phyloP scores from a whole-genome alignment of 179 eudicot species.

The Silene noctiflora region DNA sequence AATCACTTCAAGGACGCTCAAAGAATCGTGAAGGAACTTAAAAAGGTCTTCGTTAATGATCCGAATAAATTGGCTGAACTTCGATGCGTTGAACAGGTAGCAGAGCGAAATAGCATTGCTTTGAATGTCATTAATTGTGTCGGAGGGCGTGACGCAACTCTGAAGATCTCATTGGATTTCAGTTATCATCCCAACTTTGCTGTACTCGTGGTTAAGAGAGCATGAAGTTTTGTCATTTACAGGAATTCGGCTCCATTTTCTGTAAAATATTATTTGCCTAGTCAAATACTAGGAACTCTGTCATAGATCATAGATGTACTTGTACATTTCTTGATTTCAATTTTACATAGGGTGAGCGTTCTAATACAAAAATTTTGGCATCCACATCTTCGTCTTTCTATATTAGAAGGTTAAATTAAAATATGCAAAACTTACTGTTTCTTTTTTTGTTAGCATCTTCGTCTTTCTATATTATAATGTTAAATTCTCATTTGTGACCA shows the following conservation, averaged over 20 bases:
- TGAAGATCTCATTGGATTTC: conserved; percentile 76
- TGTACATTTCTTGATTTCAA: background rate
- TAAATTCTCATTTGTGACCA: no score
- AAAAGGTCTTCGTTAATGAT: conserved; percentile 55
- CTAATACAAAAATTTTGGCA: background rate
- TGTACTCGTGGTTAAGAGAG: conserved; percentile 75
- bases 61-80: conserved; percentile 67
- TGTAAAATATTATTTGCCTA: conserved; percentile 24
- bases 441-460: no score
- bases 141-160: conserved; percentile 62
- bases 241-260: conserved; percentile 36
- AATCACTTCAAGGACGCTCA: conserved; percentile 88
- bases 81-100: conserved; percentile 79
- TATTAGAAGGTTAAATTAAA: no score
- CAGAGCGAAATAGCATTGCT: conserved; percentile 83
- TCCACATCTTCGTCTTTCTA: no score
- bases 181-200: conserved; percentile 85
- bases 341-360: background rate
- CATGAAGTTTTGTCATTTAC: conserved; percentile 31
- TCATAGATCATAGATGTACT: background rate
- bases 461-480: no score
- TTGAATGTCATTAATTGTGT: conserved; percentile 65
- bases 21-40: conserved; percentile 75
- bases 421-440: no score
- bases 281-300: conserved; percentile 4